phyloP scores from a whole-genome alignment of 2,329 filamentous ascomycete genomes.

The Zymoseptoria tritici region DNA sequence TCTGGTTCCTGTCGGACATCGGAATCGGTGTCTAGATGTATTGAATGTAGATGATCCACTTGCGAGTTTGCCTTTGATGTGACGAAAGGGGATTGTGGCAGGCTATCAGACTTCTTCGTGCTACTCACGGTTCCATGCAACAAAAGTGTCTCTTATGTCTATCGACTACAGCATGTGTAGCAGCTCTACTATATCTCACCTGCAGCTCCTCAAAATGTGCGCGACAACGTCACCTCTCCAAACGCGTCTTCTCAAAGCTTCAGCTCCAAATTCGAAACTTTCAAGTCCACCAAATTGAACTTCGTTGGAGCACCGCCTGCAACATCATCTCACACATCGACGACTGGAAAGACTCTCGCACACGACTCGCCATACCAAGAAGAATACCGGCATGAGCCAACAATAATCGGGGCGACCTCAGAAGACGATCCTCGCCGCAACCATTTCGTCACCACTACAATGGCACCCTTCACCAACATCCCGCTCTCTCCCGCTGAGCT shows the following conservation, averaged over 20 bases:
- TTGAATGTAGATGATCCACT: no score
- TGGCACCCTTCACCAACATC: conserved; percentile 54
- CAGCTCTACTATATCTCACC: no score
- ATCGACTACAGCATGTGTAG: no score
- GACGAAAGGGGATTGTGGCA: no score
- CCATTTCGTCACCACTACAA: conserved; percentile 25
- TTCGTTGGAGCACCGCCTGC: not conserved
- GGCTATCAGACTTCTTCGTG: no score
- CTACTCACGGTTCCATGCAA: no score
- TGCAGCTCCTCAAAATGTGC: no score
- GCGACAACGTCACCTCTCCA: not conserved
- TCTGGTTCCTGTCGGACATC: not conserved
- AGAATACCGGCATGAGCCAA: not conserved
- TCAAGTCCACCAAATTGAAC: not conserved
- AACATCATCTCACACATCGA: not conserved
- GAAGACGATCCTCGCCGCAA: not conserved
- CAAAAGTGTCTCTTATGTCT: no score
- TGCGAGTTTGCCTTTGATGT: no score
- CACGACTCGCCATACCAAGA: not conserved
- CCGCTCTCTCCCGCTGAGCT: conserved; percentile 92
- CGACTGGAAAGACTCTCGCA: not conserved
- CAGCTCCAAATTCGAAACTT: not conserved
- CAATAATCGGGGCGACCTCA: not conserved
- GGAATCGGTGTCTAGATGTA: no score
- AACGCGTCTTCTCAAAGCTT: not conserved